Percentiles rank a stretch among this genome's conserved stretches.
phyloP scores from a whole-genome alignment of 345 rosid species.

The Toxicodendron radicans region DNA sequence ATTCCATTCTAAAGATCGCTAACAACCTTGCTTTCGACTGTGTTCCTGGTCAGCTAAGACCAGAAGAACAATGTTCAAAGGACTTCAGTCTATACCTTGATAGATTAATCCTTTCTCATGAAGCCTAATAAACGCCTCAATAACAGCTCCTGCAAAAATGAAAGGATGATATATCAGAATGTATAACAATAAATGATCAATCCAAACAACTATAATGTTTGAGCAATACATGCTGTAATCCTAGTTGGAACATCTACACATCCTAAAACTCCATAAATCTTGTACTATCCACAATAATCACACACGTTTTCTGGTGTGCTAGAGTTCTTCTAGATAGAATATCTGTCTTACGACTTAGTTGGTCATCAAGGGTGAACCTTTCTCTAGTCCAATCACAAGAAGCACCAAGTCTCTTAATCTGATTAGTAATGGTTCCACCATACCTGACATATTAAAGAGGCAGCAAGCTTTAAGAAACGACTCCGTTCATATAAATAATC shows the following conservation, averaged over 20 bases:
- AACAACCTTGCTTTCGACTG: neutral
- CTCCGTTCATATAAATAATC: neutral
- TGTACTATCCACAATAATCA: neutral
- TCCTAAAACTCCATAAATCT: neutral
- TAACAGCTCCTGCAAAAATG: constrained; percentile 71
- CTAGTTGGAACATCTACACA: neutral
- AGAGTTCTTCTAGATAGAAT: constrained; percentile 35
- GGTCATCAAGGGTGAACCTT: constrained; percentile 93
- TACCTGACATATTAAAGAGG: constrained; percentile 50
- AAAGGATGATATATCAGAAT: constrained; percentile 34
- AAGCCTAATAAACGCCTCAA: constrained; percentile 90
- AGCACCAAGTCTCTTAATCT: constrained; percentile 96
- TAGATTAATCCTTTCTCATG: constrained; percentile 94
- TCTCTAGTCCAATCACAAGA: constrained; percentile 99
- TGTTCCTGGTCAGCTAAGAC: neutral
- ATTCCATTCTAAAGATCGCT: neutral
- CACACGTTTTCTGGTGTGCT: constrained; percentile 10
- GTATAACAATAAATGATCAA: constrained; percentile 4
- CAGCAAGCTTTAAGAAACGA: constrained; percentile 12
- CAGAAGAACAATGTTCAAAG: constrained; percentile 5
- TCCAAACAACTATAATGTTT: neutral
- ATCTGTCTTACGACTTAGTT: constrained; percentile 93
- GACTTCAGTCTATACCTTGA: constrained; percentile 52
- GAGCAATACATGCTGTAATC: neutral
- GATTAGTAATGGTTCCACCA: constrained; percentile 91